Evolutionary conservation across 148 eudicot species (phyloP).

Genomic region (Fagopyrum esculentum): DNA sequence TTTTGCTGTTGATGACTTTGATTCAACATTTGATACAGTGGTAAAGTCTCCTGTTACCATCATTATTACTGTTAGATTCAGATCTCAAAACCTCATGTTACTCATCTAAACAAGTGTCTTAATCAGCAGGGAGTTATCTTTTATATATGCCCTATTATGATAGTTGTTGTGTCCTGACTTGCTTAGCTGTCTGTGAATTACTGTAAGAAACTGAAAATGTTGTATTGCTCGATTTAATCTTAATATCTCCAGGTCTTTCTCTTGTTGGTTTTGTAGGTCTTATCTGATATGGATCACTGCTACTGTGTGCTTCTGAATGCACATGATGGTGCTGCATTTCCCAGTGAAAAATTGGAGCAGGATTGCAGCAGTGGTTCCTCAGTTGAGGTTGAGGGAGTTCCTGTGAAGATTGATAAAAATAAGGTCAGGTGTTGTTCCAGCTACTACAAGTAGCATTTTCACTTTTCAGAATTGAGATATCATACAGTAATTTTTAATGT

Average conservation of each 20-base stretch:
- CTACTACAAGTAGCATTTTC: background rate
- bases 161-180: background rate
- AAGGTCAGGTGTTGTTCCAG: slow-evolving; percentile 39
- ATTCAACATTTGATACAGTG: slow-evolving; percentile 97
- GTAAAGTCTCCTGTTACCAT: slow-evolving; percentile 28
- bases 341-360: slow-evolving; percentile 36
- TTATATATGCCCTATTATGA: background rate
- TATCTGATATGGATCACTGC: slow-evolving; percentile 93
- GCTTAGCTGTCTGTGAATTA: background rate
- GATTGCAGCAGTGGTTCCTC: slow-evolving; percentile 27
- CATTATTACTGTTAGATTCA: background rate
- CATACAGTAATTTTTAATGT: background rate
- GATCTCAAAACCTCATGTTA: background rate
- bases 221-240: background rate
- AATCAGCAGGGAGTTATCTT: background rate
- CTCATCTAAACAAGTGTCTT: background rate
- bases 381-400: slow-evolving; percentile 24
- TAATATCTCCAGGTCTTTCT: background rate
- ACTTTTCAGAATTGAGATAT: background rate
- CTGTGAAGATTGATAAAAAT: slow-evolving; percentile 35
- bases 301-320: slow-evolving; percentile 96
- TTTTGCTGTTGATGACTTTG: slow-evolving; percentile 98
- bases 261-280: slow-evolving; percentile 48
- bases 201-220: background rate
- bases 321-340: slow-evolving; percentile 89